phyloP scores from a whole-genome alignment of 1,139 yeast genomes.

The Debaryomyces sp. region DNA sequence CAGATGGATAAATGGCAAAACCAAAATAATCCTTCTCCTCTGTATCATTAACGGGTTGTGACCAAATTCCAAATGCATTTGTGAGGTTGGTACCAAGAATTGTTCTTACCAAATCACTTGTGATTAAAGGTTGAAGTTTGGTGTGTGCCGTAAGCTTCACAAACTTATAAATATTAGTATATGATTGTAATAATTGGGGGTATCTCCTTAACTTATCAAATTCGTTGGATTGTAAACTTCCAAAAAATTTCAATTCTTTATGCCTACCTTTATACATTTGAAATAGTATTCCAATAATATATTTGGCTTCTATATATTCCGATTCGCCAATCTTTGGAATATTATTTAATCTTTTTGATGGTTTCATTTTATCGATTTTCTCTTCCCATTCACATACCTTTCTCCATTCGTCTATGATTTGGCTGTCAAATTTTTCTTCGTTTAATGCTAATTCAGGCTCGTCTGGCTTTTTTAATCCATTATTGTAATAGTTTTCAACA shows the following conservation, averaged over 20 bases:
- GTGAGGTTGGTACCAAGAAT: conserved; percentile 66
- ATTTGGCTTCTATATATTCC: conserved; percentile 43
- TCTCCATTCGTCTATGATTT: conserved; percentile 30
- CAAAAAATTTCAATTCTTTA: conserved; percentile 30
- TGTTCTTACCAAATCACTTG: conserved; percentile 43
- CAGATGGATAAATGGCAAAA: conserved; percentile 65
- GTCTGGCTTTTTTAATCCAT: conserved; percentile 27
- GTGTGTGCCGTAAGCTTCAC: conserved; percentile 44
- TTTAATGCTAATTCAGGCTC: conserved; percentile 14
- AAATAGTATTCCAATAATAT: conserved; percentile 35
- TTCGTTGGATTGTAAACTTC: conserved; percentile 59
- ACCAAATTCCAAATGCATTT: conserved; percentile 81
- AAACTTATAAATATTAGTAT: conserved; percentile 54
- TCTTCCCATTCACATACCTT: conserved; percentile 41
- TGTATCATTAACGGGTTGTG: conserved; percentile 34
- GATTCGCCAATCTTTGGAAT: conserved; percentile 38
- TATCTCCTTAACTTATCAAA: conserved; percentile 47
- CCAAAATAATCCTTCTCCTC: conserved; percentile 67
- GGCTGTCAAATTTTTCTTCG: conserved; percentile 17
- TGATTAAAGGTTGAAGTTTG: conserved; percentile 38
- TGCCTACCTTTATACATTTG: conserved; percentile 20
- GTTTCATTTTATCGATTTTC: conserved; percentile 26
- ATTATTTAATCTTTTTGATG: conserved; percentile 27
- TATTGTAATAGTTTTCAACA: conserved; percentile 29
- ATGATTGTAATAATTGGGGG: conserved; percentile 55